Evolutionary conservation across 768 basidiomycete species (phyloP), one percentile per base, ranked within the genome.

Genomic region (Pleurotus djamor): DNA sequence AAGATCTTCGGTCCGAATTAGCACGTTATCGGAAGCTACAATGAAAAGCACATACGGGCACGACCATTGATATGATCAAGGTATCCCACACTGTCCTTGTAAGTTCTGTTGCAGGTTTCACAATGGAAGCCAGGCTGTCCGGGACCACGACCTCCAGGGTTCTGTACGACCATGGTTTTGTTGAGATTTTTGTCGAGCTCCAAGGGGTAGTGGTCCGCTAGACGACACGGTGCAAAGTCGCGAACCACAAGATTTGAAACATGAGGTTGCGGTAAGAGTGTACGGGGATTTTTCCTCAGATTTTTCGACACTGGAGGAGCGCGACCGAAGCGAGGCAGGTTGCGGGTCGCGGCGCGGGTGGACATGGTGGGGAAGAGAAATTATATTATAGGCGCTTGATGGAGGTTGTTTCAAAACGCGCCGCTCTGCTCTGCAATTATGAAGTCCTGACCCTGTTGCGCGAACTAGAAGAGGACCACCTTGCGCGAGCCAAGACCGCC

Each of bases 91-190:
- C 87, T 94, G 68, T 99, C 97, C 72, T 96, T 97, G 75, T 94
- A 92, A 13, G 90, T 96, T 64, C 94, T 80, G 65, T 84, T 89
- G 71, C 97, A 99, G 7, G 89, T 75, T 68, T 96, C 95, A 68
- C 97, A 99, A 73, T 84, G 90, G 75, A 97, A 99, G 0, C 95
- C 95, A 21, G 95, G 94, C 62, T 94, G 89, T 3, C 96, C 94
- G 14, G 94, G 83, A 1, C 96, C 96, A 62, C 86, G 82, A 14
- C 86, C 92, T 41, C 89, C 85, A 1, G 86, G 83, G 68, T 89
- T 88, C 67, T 92, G 87, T 9, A 99, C 95, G 60, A 99, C 89
- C 83, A 96, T 91, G 0, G 92, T 96, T 82, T 98, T 98, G 66
- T 84, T 84, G 36, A 98, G 81, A 73, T 98, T 97, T 79, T 96